Base-by-base conservation (phyloP, 1,139 yeast species). In the Sugiyamaella novakii region DNA sequence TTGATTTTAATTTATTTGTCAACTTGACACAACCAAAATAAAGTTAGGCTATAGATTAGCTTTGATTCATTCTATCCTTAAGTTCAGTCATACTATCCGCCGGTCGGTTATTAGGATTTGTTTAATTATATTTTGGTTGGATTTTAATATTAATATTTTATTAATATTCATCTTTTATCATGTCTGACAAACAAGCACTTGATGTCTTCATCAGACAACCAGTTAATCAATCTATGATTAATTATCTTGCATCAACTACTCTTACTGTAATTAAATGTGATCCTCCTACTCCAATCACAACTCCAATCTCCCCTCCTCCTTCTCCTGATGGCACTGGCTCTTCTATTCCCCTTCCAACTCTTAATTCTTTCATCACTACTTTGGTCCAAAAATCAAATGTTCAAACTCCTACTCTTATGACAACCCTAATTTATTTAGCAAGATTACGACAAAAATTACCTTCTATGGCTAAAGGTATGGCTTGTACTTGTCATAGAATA, bases 381-480 rank as follows among this genome's bases (percentile, higher is more conserved):
- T 73, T 91, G 58, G 83, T 91, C 54, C 76, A 74, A 51, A 81
- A 85, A 62, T 87, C 96, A 11, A 89, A 91, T 65, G 98, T 92
- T 19, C 97, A 91, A 70, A 87, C 96, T 2, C 91, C 97, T 34
- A 92, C 98, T 1, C 75, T 92, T 50, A 91, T 92, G 98, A 84
- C 97, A 14, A 79, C 96, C 1, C 74, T 88, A 48, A 89, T 89
- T 10, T 91, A 87, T 67, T 75, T 91, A 50, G 81, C 84, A 52
- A 83, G 89, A 55, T 75, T 91, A 57, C 80, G 94, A 58, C 76
- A 79, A 54, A 75, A 85, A 11, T 78, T 92, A 50, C 97, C 98
- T 3, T 81, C 91, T 27, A 85, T 87, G 68, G 95, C 96, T 17
- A 80, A 85, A 52, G 98, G 98, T 19, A 87, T 91, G 79, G 88